These are phyloP conservation scores for Antitrichia curtipendula DNA, from an alignment of 225 moss, liverwort and hornwort species.

Conservation along the genomic window DNA sequence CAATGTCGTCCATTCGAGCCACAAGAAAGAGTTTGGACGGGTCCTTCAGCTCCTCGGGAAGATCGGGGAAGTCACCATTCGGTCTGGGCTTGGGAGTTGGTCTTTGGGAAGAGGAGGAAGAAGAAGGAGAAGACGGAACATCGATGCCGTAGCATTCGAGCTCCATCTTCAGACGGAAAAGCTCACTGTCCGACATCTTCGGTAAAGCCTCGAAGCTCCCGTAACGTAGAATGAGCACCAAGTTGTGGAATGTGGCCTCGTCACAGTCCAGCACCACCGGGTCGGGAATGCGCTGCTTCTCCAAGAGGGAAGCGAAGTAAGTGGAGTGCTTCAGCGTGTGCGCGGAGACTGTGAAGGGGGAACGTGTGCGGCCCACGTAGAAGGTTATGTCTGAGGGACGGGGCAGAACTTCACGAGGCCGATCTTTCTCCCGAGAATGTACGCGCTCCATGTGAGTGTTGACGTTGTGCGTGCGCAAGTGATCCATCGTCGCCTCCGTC, in stretches of 20 bases:
- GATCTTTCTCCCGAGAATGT: slow-evolving; percentile 13
- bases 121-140: slow-evolving; percentile 14
- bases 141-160: slow-evolving; percentile 60
- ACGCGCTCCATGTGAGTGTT: slow-evolving; percentile 6
- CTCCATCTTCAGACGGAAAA: slow-evolving; percentile 49
- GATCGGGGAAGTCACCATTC: slow-evolving; percentile 25
- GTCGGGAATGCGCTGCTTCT: slow-evolving; percentile 37
- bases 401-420: not conserved
- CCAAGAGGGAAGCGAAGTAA: slow-evolving; percentile 40
- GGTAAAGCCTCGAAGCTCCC: slow-evolving; percentile 55
- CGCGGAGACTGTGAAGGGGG: slow-evolving; percentile 34
- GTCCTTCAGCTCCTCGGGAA: slow-evolving; percentile 43
- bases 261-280: slow-evolving; percentile 54
- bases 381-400: slow-evolving; percentile 40
- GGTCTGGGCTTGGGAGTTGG: not conserved
- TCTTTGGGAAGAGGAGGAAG: not conserved
- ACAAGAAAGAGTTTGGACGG: slow-evolving; percentile 42
- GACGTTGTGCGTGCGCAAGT: not conserved
- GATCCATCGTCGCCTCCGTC: slow-evolving; percentile 17
- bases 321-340: slow-evolving; percentile 43
- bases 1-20: slow-evolving; percentile 35
- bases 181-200: slow-evolving; percentile 45
- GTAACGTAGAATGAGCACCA: slow-evolving; percentile 50
- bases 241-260: slow-evolving; percentile 45
- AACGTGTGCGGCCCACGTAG: slow-evolving; percentile 37